A percentile compares a stretch with the other conserved stretches of the same genome.
Evolutionary conservation across 345 rosid genomes (phyloP).

Genomic region (Conringia planisiliqua): DNA sequence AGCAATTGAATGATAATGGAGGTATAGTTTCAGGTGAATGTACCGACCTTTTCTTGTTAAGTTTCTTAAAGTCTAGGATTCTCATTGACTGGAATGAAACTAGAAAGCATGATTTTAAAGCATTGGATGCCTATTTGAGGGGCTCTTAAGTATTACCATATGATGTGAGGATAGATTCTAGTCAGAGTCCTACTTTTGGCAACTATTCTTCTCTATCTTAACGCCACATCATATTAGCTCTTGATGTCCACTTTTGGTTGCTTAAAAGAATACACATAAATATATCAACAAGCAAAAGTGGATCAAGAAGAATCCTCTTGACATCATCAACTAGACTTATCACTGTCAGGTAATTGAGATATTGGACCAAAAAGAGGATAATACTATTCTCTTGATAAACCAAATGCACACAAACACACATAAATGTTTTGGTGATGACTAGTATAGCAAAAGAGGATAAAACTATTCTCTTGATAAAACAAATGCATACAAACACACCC

Average conservation of each 20-base stretch:
- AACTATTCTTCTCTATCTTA: constrained; percentile 24
- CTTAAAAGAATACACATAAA: constrained; percentile 11
- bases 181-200: constrained; percentile 24
- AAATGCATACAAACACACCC: not conserved
- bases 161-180: constrained; percentile 18
- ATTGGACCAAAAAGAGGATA: constrained; percentile 1
- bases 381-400: not conserved
- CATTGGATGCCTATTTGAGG: constrained; percentile 30
- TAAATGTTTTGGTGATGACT: constrained; percentile 13
- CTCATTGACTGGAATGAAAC: constrained; percentile 26
- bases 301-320: constrained; percentile 1
- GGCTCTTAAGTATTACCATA: constrained; percentile 17
- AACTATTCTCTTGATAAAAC: constrained; percentile 4
- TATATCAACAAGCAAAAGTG: constrained; percentile 14
- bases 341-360: not conserved
- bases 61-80: constrained; percentile 20
- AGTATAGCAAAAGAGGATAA: not conserved
- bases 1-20: constrained; percentile 2
- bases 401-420: not conserved
- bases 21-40: constrained; percentile 17
- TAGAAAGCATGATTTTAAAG: constrained; percentile 3
- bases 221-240: constrained; percentile 21
- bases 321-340: constrained; percentile 10
- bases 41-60: not conserved
- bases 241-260: constrained; percentile 25